Evolutionary conservation across 768 basidiomycete genomes (phyloP).

Genomic region (Mycena olivaceomarginata): DNA sequence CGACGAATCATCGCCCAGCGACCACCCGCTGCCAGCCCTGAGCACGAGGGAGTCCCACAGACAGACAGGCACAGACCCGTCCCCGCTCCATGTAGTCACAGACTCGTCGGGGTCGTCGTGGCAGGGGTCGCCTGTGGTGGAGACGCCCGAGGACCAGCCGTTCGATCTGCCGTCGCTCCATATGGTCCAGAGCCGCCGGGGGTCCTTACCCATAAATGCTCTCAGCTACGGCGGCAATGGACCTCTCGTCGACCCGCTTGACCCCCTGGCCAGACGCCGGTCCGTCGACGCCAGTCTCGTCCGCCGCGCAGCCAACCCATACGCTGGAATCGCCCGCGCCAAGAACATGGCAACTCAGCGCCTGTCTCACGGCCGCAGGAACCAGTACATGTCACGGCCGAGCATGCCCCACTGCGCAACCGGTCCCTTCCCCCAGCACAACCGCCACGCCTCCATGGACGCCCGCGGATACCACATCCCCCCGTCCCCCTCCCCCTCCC

Average conservation of each 20-base stretch:
- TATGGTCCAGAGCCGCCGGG: constrained; percentile 63
- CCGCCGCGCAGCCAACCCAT: constrained; percentile 69
- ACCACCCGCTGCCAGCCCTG: constrained; percentile 27
- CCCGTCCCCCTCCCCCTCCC: constrained; percentile 65
- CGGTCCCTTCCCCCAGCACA: constrained; percentile 60
- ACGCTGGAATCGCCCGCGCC: constrained; percentile 69
- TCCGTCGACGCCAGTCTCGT: constrained; percentile 70
- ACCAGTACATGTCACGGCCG: constrained; percentile 52
- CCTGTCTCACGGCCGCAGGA: constrained; percentile 55
- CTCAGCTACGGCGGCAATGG: constrained; percentile 62
- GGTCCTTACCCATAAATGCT: constrained; percentile 72
- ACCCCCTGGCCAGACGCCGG: constrained; percentile 65
- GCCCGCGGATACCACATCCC: constrained; percentile 60
- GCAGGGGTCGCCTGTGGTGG: constrained; percentile 59
- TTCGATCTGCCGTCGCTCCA: constrained; percentile 54
- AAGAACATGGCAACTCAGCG: constrained; percentile 70
- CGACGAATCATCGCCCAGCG: constrained; percentile 36
- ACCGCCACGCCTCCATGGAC: constrained; percentile 66
- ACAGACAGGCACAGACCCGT: constrained; percentile 52
- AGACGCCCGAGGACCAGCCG: constrained; percentile 59
- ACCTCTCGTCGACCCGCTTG: constrained; percentile 62
- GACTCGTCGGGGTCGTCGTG: constrained; percentile 53
- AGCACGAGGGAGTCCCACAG: constrained; percentile 40
- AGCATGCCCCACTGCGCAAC: constrained; percentile 51
- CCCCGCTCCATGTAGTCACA: constrained; percentile 63